Evolutionary conservation across 441 rosid genomes (phyloP).

Genomic region (Aquilaria agallochum): DNA sequence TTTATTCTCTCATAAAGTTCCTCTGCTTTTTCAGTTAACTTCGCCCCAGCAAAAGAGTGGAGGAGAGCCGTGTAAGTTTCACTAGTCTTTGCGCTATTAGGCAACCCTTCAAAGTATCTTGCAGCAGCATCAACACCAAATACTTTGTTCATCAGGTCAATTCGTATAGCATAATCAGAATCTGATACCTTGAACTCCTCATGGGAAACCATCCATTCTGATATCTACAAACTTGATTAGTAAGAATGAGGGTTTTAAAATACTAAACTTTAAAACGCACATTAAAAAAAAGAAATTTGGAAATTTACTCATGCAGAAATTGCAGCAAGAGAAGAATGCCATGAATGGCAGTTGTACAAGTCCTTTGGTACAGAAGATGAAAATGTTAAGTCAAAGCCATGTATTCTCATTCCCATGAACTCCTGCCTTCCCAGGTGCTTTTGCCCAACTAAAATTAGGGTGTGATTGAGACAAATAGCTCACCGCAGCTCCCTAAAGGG

Average conservation of each 20-base stretch:
- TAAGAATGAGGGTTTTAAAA: constrained; percentile 1
- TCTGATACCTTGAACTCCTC: constrained; percentile 53
- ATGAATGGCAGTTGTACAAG: no score
- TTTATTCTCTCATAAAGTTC: constrained; percentile 52
- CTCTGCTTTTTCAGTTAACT: constrained; percentile 59
- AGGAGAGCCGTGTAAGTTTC: constrained; percentile 93
- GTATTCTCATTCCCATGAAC: no score
- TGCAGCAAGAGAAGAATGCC: no score
- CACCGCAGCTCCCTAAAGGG: no score
- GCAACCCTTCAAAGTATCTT: constrained; percentile 73
- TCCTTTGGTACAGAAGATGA: no score
- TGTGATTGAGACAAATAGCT: no score
- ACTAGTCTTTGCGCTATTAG: constrained; percentile 44
- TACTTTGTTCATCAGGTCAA: constrained; percentile 82
- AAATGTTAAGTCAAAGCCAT: no score
- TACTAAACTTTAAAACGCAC: no score
- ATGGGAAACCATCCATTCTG: constrained; percentile 73
- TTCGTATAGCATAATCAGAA: constrained; percentile 64
- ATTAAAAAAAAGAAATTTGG: no score
- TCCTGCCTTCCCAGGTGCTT: no score
- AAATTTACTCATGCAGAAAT: no score
- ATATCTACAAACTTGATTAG: constrained; percentile 42
- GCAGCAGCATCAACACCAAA: constrained; percentile 91
- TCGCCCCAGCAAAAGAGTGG: constrained; percentile 74
- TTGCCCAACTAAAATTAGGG: no score